These are phyloP conservation scores for Xylariaceae sp. DNA, from an alignment of 2,329 filamentous ascomycete genomes.

Conservation along the genomic window DNA sequence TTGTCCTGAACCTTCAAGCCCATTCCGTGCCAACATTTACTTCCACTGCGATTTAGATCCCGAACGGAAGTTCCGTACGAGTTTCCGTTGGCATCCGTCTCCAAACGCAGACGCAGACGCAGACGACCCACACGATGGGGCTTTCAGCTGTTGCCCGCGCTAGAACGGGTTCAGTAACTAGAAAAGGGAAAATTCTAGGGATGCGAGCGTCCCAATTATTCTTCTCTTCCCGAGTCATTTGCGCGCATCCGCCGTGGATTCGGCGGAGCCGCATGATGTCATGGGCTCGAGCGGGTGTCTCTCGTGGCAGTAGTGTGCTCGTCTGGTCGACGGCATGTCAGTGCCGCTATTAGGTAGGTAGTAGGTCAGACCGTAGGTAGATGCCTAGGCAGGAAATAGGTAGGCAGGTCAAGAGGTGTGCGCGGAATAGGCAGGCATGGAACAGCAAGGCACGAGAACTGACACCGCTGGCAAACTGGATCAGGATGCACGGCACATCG, in stretches of 20 bases:
- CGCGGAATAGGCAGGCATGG: too few species aligned
- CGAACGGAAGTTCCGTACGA: too few species aligned
- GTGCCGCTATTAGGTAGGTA: not conserved
- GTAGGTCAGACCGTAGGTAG: not conserved
- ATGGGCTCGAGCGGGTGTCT: slow-evolving; percentile 8
- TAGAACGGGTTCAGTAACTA: slow-evolving; percentile 1
- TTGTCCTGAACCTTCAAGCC: too few species aligned
- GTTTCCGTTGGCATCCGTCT: not conserved
- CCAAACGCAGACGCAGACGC: not conserved
- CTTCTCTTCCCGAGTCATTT: slow-evolving; percentile 13
- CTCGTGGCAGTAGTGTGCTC: not conserved
- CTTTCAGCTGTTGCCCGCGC: not conserved
- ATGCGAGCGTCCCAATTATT: slow-evolving; percentile 12
- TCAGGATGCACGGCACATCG: slow-evolving; percentile 2
- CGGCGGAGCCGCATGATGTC: slow-evolving; percentile 23
- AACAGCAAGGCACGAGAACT: not conserved
- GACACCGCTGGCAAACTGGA: not conserved
- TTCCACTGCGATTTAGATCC: too few species aligned
- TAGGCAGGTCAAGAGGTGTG: too few species aligned
- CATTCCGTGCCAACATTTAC: too few species aligned
- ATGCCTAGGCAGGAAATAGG: too few species aligned
- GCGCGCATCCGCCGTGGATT: not conserved
- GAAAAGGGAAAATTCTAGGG: slow-evolving; percentile 10
- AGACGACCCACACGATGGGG: not conserved
- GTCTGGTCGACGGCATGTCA: not conserved